Evolutionary conservation across 331 rosid genomes (phyloP).

Genomic region (Prunus yedoensis): DNA sequence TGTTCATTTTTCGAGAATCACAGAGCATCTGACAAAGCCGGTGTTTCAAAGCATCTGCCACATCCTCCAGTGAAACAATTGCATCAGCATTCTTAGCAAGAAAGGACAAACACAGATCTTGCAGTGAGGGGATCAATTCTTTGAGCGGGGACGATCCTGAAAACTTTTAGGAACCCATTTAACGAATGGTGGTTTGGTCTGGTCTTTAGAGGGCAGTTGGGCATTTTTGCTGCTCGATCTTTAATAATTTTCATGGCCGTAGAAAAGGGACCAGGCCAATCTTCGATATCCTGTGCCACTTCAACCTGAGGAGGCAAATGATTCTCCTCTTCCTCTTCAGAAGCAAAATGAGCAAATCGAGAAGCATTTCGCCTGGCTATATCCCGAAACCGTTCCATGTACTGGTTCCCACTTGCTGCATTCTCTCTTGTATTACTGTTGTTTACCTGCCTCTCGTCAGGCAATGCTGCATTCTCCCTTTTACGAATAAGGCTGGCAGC

Average conservation of each 20-base stretch:
- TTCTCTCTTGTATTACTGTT: constrained; percentile 5
- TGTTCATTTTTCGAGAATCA: constrained; percentile 64
- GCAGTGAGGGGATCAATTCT: constrained; percentile 53
- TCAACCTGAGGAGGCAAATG: constrained; percentile 18
- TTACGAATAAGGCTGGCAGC: not conserved
- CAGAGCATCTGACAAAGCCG: constrained; percentile 58
- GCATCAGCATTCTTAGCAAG: constrained; percentile 65
- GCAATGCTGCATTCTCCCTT: constrained; percentile 16
- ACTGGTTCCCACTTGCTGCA: constrained; percentile 19
- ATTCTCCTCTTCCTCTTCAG: constrained; percentile 27
- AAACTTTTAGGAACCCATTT: constrained; percentile 46
- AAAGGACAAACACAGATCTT: constrained; percentile 43
- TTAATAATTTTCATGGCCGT: constrained; percentile 51
- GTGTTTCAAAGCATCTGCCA: constrained; percentile 62
- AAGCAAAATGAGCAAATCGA: constrained; percentile 43
- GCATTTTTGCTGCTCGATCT: constrained; percentile 31
- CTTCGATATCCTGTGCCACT: constrained; percentile 34
- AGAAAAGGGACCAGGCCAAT: constrained; percentile 61
- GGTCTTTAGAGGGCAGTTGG: not conserved
- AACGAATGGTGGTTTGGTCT: constrained; percentile 17
- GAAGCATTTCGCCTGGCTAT: constrained; percentile 56
- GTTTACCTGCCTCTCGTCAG: constrained; percentile 6
- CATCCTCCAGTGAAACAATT: constrained; percentile 58
- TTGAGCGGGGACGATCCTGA: not conserved
- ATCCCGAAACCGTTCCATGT: constrained; percentile 44